Conservation (phyloP, 2,329 filamentous ascomycete species). For the Fusarium camptoceras region DNA sequence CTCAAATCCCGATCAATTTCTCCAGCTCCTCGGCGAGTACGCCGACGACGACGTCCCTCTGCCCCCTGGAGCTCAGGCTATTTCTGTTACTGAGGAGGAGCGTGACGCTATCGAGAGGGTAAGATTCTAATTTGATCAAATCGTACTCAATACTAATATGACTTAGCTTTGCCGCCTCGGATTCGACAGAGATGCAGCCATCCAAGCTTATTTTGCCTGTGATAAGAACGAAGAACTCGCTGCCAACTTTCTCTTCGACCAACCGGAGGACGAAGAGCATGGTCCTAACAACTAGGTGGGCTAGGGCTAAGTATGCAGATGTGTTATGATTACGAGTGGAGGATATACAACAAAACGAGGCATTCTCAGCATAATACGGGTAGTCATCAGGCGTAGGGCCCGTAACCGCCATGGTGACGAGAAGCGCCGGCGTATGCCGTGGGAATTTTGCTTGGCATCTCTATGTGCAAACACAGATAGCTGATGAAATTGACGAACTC, state of each 20-base stretch:
- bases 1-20: constrained; percentile 91
- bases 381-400: constrained; percentile 36
- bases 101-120: constrained; percentile 96
- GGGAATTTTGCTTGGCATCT: constrained; percentile 32
- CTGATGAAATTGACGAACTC: constrained; percentile 46
- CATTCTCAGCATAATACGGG: constrained; percentile 43
- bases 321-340: constrained; percentile 46
- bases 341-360: constrained; percentile 40
- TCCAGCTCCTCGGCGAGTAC: constrained; percentile 89
- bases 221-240: constrained; percentile 99
- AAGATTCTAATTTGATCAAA: constrained; percentile 54
- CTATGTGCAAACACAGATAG: constrained; percentile 36
- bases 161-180: constrained; percentile 87
- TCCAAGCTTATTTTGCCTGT: constrained; percentile 98
- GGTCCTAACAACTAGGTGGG: constrained; percentile 55
- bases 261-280: constrained; percentile 85
- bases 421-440: constrained; percentile 32
- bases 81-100: constrained; percentile 95
- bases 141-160: constrained; percentile 6
- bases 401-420: constrained; percentile 33
- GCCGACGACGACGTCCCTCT: constrained; percentile 84
- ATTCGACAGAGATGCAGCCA: constrained; percentile 91
- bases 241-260: constrained; percentile 97
- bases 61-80: constrained; percentile 88
- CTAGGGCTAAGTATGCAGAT: constrained; percentile 40